Percentiles rank a stretch among this genome's conserved stretches.
Conservation (phyloP, 2,329 filamentous ascomycete genomes). For the Ceratocystis variospora region DNA sequence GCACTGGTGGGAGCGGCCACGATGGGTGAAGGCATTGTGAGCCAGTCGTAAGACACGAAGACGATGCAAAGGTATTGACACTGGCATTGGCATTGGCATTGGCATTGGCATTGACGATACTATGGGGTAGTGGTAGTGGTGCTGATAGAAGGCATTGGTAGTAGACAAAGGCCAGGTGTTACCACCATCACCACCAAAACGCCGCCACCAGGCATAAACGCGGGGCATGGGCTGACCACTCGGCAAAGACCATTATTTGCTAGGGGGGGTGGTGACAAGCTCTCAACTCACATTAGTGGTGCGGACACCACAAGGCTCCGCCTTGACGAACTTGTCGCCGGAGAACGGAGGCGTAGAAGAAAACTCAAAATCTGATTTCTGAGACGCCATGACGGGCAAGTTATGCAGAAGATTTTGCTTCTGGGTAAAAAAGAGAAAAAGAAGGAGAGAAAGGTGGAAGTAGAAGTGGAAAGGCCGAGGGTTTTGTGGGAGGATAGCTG, state of each 20-base stretch:
- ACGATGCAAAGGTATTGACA: neutral
- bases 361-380: slow-evolving; percentile 31
- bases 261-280: slow-evolving; percentile 22
- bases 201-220: neutral
- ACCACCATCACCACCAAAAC: slow-evolving; percentile 3
- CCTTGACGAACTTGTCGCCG: slow-evolving; percentile 51
- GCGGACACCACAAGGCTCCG: slow-evolving; percentile 44
- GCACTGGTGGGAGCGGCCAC: neutral
- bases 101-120: neutral
- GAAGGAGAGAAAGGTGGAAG: slow-evolving; percentile 4
- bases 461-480: slow-evolving; percentile 2
- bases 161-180: slow-evolving; percentile 8
- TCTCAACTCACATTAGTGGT: slow-evolving; percentile 30
- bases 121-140: neutral
- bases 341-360: slow-evolving; percentile 29
- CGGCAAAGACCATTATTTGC: neutral
- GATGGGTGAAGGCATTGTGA: neutral
- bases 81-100: neutral
- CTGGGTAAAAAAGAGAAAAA: neutral
- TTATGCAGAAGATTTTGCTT: neutral
- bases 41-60: too few relatives aligned
- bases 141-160: neutral
- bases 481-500: slow-evolving; percentile 14
- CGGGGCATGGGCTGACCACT: neutral
- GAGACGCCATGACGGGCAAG: slow-evolving; percentile 20